phyloP scores from a whole-genome alignment of 306 rosid genomes.

The Prosopis cineraria region DNA sequence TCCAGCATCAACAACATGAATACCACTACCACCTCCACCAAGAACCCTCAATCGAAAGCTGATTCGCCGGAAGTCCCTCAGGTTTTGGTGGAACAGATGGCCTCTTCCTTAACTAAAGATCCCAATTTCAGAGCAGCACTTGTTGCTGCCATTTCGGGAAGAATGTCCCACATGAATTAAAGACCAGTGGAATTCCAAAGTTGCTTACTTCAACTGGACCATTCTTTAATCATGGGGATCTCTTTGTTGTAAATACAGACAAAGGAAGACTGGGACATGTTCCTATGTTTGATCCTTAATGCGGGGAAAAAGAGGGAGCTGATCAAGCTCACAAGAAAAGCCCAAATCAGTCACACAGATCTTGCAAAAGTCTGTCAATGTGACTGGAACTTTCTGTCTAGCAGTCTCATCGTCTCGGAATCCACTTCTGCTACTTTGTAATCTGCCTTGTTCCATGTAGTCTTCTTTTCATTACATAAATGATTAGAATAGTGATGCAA shows the following conservation, averaged over 20 bases:
- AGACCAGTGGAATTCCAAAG: slow-evolving; percentile 19
- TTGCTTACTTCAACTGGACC: slow-evolving; percentile 20
- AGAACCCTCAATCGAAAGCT: slow-evolving; percentile 42
- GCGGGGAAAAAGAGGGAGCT: slow-evolving; percentile 31
- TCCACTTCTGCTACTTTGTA: not conserved
- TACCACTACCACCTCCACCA: slow-evolving; percentile 22
- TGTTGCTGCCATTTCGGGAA: slow-evolving; percentile 93
- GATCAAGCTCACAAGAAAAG: slow-evolving; percentile 11
- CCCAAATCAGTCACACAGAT: slow-evolving; percentile 14
- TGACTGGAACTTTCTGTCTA: slow-evolving; percentile 3
- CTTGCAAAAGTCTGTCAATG: not conserved
- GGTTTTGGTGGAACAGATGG: slow-evolving; percentile 91
- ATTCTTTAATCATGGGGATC: slow-evolving; percentile 46
- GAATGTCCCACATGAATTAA: slow-evolving; percentile 48
- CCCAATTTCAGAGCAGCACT: slow-evolving; percentile 94
- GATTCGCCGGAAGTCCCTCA: slow-evolving; percentile 60
- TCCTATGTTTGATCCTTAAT: slow-evolving; percentile 39
- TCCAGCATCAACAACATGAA: slow-evolving; percentile 24
- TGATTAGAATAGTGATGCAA: slow-evolving; percentile 2
- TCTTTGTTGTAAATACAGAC: slow-evolving; percentile 77
- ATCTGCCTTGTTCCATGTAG: slow-evolving; percentile 4
- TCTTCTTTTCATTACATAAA: not conserved
- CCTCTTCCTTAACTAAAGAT: slow-evolving; percentile 89
- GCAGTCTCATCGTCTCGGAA: not conserved
- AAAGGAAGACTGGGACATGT: slow-evolving; percentile 37